Percentiles rank a stretch among this genome's conserved stretches.
Conservation (phyloP, 164 flowering plant genomes). For the Liriodendron chinense region DNA sequence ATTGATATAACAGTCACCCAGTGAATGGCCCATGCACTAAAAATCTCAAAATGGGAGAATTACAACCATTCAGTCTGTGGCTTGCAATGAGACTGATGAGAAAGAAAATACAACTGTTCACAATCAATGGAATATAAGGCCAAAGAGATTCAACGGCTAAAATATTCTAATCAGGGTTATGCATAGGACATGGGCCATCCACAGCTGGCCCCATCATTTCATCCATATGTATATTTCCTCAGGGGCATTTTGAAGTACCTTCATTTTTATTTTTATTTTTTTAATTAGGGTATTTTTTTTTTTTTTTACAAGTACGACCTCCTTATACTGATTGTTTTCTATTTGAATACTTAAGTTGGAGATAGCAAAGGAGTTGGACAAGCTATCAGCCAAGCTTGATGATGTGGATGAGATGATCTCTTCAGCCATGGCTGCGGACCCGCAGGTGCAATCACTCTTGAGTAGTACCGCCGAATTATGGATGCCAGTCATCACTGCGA, state of each 20-base stretch:
- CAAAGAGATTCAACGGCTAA: not conserved
- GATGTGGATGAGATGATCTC: constrained; percentile 88
- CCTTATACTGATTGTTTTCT: not conserved
- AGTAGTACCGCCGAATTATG: constrained; percentile 81
- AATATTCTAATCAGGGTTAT: not conserved
- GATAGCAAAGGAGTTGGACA: constrained; percentile 84
- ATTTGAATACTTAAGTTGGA: constrained; percentile 48
- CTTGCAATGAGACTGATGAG: too few relatives aligned
- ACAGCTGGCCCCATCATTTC: not conserved
- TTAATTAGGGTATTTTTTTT: too few relatives aligned
- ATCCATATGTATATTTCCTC: not conserved
- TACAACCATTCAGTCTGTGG: too few relatives aligned
- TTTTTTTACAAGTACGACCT: not conserved
- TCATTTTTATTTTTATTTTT: not conserved
- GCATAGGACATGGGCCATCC: not conserved
- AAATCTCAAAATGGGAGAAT: too few relatives aligned
- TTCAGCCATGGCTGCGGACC: constrained; percentile 78
- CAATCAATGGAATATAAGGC: not conserved
- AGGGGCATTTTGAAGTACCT: not conserved
- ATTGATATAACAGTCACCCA: too few relatives aligned
- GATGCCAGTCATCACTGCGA: constrained; percentile 95
- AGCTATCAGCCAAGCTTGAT: constrained; percentile 74
- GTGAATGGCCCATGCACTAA: too few relatives aligned
- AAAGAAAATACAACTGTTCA: too few relatives aligned
- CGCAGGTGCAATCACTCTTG: constrained; percentile 66